A percentile compares a stretch with the other conserved stretches of the same genome.
Conservation (phyloP, 306 rosid genomes). For the Prunus kanzakura region DNA sequence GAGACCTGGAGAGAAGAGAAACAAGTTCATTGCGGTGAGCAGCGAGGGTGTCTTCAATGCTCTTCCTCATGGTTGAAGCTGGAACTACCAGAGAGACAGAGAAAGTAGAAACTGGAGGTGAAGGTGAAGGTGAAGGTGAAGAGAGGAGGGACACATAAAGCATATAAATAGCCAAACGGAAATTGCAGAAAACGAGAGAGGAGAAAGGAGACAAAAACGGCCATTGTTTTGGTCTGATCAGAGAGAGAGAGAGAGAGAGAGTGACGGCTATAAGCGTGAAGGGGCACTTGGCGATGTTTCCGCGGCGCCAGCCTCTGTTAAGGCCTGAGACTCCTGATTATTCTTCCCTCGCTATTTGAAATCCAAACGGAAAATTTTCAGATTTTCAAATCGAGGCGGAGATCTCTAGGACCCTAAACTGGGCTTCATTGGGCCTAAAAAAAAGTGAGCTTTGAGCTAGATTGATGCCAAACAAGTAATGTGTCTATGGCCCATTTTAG, state of each 20-base stretch:
- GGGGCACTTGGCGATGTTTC: constrained; percentile 24
- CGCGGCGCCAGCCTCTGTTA: constrained; percentile 6
- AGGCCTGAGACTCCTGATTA: background rate
- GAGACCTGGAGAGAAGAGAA: constrained; percentile 41
- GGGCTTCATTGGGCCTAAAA: background rate
- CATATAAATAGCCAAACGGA: background rate
- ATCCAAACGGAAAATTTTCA: constrained; percentile 11
- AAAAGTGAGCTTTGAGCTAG: background rate
- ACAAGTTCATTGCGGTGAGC: constrained; percentile 31
- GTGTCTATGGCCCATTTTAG: no score
- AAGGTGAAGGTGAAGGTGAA: background rate
- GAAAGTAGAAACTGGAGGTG: background rate
- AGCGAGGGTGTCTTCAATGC: constrained; percentile 30
- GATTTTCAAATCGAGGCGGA: background rate
- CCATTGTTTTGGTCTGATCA: constrained; percentile 11
- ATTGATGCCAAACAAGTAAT: no score
- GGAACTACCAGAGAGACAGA: background rate
- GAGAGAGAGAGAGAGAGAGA: background rate
- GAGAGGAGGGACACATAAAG: background rate
- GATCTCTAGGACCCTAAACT: background rate
- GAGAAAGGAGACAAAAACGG: constrained; percentile 8
- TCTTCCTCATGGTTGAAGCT: constrained; percentile 27
- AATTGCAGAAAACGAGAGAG: background rate
- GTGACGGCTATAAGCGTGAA: background rate
- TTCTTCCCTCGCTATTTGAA: constrained; percentile 18